phyloP scores from a whole-genome alignment of 768 basidiomycete genomes.

The Holtermanniella nyarrowii region DNA sequence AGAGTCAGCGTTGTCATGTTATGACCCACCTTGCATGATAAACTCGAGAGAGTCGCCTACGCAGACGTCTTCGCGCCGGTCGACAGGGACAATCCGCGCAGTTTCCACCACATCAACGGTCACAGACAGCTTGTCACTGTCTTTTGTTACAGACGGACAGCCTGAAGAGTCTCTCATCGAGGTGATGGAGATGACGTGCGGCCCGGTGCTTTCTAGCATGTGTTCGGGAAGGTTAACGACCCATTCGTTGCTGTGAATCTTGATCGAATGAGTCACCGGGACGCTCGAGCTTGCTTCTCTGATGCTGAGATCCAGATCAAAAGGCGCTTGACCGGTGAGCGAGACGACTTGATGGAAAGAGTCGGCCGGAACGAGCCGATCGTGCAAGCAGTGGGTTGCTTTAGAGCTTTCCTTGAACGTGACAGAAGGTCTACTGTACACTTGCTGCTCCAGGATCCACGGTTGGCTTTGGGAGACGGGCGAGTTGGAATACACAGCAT shows the following conservation, averaged over 20 bases:
- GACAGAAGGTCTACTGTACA: constrained; percentile 68
- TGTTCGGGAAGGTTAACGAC: constrained; percentile 57
- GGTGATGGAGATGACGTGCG: constrained; percentile 68
- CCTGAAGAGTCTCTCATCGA: constrained; percentile 67
- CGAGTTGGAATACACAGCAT: constrained; percentile 53
- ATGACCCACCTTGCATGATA: constrained; percentile 93
- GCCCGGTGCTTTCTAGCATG: constrained; percentile 65
- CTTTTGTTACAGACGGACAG: constrained; percentile 59
- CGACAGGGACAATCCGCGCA: constrained; percentile 79
- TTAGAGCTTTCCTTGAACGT: constrained; percentile 60
- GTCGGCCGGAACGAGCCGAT: constrained; percentile 53
- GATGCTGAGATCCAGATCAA: constrained; percentile 58
- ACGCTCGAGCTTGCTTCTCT: constrained; percentile 63
- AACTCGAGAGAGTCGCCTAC: constrained; percentile 83
- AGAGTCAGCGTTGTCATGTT: constrained; percentile 37
- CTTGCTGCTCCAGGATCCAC: constrained; percentile 82
- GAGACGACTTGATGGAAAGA: constrained; percentile 52
- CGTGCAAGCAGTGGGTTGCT: constrained; percentile 65
- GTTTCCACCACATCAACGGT: constrained; percentile 86
- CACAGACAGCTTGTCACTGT: constrained; percentile 45
- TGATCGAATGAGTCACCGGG: constrained; percentile 40
- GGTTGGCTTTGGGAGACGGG: constrained; percentile 46
- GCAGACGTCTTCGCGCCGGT: constrained; percentile 68
- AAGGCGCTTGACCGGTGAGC: constrained; percentile 77
- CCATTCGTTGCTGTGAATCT: constrained; percentile 55